Percentiles rank a stretch among this genome's conserved stretches.
Evolutionary conservation across 73 alveolate genomes (phyloP).

Genomic region (Tetrahymena elliotti): DNA sequence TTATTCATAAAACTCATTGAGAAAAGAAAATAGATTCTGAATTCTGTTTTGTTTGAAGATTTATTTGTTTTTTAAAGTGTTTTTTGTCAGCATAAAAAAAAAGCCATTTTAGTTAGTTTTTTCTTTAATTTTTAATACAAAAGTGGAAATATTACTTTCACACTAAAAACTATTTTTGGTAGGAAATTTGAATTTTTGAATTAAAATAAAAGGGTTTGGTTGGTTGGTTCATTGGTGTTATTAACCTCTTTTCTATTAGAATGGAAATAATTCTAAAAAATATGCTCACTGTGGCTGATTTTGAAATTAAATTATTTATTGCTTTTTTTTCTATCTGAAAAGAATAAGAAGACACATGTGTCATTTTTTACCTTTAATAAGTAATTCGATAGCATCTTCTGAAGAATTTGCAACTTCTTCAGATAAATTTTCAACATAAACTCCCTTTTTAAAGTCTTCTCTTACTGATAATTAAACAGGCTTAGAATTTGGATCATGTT

Average conservation of each 20-base stretch:
- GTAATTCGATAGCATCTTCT: constrained; percentile 74
- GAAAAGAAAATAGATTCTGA: no score
- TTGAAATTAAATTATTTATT: background rate
- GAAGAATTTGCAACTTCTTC: constrained; percentile 71
- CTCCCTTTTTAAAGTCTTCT: constrained; percentile 68
- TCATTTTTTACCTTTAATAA: constrained; percentile 72
- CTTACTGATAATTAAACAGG: constrained; percentile 54
- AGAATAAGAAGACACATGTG: background rate
- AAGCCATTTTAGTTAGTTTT: background rate
- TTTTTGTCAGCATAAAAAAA: background rate
- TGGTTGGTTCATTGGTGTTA: background rate
- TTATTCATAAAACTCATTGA: no score
- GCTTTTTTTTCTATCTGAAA: no score
- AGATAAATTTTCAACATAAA: constrained; percentile 63
- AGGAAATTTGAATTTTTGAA: background rate
- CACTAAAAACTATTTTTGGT: background rate
- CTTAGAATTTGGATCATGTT: constrained; percentile 47
- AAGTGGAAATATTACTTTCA: background rate
- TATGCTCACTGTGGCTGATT: background rate
- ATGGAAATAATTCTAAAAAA: no score
- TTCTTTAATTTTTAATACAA: no score
- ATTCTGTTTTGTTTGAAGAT: no score
- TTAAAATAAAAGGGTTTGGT: background rate
- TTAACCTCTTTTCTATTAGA: background rate
- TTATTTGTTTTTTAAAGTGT: no score